Evolutionary conservation across 495 filamentous ascomycete species (phyloP).

Genomic region (Aspergillus avenaceus): DNA sequence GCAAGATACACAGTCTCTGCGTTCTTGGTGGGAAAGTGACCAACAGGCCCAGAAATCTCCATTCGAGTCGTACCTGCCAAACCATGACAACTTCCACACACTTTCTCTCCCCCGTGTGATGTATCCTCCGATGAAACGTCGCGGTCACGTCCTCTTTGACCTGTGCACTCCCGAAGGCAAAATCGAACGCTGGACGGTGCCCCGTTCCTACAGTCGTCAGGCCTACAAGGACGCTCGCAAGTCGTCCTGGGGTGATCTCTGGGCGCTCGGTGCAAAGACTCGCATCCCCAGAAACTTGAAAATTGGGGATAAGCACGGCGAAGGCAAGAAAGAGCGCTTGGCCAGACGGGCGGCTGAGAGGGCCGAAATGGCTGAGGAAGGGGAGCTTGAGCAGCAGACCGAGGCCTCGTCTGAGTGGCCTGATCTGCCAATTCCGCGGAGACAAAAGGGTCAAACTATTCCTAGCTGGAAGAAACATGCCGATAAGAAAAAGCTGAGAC

Average conservation of each 20-base stretch:
- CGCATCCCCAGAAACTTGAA: slow-evolving; percentile 57
- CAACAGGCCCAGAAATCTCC: too few relatives aligned
- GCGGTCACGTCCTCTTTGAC: slow-evolving; percentile 83
- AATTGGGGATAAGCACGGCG: slow-evolving; percentile 56
- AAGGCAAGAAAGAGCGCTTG: slow-evolving; percentile 47
- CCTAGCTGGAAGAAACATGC: slow-evolving; percentile 46
- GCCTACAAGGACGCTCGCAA: slow-evolving; percentile 93
- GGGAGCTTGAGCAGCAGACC: slow-evolving; percentile 14
- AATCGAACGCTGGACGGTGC: slow-evolving; percentile 93
- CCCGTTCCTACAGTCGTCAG: slow-evolving; percentile 70
- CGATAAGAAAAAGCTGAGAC: slow-evolving; percentile 40
- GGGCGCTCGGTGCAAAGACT: slow-evolving; percentile 93
- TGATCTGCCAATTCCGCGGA: slow-evolving; percentile 18
- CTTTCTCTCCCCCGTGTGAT: slow-evolving; percentile 75
- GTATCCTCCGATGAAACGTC: slow-evolving; percentile 77
- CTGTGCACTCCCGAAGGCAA: slow-evolving; percentile 80
- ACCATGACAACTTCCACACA: slow-evolving; percentile 40
- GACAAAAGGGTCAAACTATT: slow-evolving; percentile 39
- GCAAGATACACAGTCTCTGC: too few relatives aligned
- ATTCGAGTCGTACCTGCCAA: too few relatives aligned
- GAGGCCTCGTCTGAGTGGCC: slow-evolving; percentile 28
- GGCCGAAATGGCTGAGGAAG: slow-evolving; percentile 27
- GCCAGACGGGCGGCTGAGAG: slow-evolving; percentile 32
- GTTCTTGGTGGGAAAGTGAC: too few relatives aligned
- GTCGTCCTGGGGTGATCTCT: slow-evolving; percentile 85